Base-by-base conservation (phyloP, 306 rosid species). In the Trifolium repens region DNA sequence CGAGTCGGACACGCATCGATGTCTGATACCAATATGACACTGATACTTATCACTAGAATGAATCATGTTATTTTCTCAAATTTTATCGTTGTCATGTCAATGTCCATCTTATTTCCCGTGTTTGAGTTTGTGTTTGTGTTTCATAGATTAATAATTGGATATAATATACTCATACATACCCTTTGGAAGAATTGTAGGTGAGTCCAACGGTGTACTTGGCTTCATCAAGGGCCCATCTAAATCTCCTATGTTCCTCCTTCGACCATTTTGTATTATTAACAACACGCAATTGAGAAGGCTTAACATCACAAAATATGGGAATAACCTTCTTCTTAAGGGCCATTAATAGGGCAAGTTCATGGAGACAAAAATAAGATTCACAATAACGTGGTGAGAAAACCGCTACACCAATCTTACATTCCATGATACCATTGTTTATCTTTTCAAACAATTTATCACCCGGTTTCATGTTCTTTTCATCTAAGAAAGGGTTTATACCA, bases 371-470 rank as follows among this genome's bases (percentile, higher is more conserved):
- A 16, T 89, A 90, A 1, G 99, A 94, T 1, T 90, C 89, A 5
- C 96, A 87, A 58, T 94, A 94, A 0, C 84, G 71, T 0, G 99
- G 99, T 0, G 99, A 94, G 58, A 94, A 88, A 34, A 94, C 79
- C 1, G 96, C 93, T 0, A 92, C 87, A 0, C 96, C 99, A 0
- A 94, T 67, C 85, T 92, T 86, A 39, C 96, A 89, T 0, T 83
- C 84, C 37, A 67, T 2, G 0, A 94, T 87, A 0, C 91, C 99
- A 0, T 86, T 30, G 5, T 94, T 88, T 5, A 94, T 90, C 63
- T 94, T 87, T 1, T 90, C 96, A 5, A 91, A 94, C 58, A 94
- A 78, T 40, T 89, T 94, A 71, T 94, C 99, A 8, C 99, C 97
- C 0, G 98, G 97, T 72, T 83, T 91, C 98, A 94, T 86, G 46